Base-by-base conservation (phyloP, 805 yeast species). In the Ogataea ganodermae region DNA sequence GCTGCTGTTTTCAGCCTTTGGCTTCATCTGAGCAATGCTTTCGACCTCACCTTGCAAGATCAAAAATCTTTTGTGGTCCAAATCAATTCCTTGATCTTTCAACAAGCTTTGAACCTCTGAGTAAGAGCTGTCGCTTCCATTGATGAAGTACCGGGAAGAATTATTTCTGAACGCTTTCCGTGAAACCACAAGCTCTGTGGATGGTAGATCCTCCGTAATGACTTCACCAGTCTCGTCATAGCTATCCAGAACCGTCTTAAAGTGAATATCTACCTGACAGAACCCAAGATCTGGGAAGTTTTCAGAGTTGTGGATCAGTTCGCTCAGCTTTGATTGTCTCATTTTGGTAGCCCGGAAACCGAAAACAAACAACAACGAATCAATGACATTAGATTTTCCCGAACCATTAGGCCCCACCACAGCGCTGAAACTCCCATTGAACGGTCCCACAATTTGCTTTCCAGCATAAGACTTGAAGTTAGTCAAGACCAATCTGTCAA, bases 361-460 rank as follows among this genome's bases (percentile, higher is more conserved):
- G 71, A 94, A 94, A 1, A 95, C 99, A 66, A 94, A 94, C 17
- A 97, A 85, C 38, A 94, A 86, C 28, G 99, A 97, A 65, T 94
- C 99, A 86, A 94, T 91, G 82, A 94, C 86, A 62, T 94, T 94
- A 35, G 96, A 87, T 69, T 94, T 94, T 6, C 99, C 99, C 0
- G 97, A 86, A 27, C 99, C 99, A 65, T 94, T 94, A 4, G 99
- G 99, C 0, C 99, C 99, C 12, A 94, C 97, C 9, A 94, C 96
- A 0, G 99, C 98, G 9, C 96, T 88, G 61, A 94, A 95, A 4
- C 95, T 89, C 30, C 91, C 70, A 59, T 94, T 86, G 67, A 94
- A 94, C 0, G 99, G 99, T 0, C 99, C 99, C 42, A 94, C 87
- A 6, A 80, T 80, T 68, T 94, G 98, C 14, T 76, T 71, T 0